Conservation (phyloP, 345 rosid species). For the Rhodamnia rubescens region DNA sequence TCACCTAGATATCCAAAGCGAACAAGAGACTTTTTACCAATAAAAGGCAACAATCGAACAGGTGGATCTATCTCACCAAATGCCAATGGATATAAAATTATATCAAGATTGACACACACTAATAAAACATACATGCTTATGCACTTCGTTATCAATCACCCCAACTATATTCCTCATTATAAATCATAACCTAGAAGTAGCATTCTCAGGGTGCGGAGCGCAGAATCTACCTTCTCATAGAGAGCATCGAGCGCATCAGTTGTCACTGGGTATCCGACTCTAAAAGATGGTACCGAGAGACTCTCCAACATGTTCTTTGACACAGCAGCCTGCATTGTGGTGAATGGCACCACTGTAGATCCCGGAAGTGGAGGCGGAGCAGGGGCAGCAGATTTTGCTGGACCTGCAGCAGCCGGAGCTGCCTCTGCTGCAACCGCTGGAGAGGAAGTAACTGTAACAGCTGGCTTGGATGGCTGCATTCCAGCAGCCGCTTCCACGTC, state of each 20-base stretch:
- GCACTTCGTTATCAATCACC: background rate
- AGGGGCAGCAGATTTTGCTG: background rate
- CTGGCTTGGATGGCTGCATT: constrained; percentile 41
- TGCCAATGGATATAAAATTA: background rate
- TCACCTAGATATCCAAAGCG: constrained; percentile 30
- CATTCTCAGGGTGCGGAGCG: background rate
- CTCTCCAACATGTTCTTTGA: constrained; percentile 84
- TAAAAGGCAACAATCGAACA: background rate
- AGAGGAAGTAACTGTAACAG: constrained; percentile 14
- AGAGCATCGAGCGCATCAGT: constrained; percentile 83
- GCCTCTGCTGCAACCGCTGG: constrained; percentile 12
- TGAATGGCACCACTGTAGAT: constrained; percentile 71
- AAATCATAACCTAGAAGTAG: background rate
- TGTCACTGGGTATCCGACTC: constrained; percentile 78
- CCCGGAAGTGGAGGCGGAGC: constrained; percentile 38
- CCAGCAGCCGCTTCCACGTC: constrained; percentile 82
- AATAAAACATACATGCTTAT: background rate
- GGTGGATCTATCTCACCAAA: background rate
- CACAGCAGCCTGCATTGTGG: constrained; percentile 80
- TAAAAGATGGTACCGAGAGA: constrained; percentile 79
- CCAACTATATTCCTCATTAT: background rate
- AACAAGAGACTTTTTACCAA: background rate
- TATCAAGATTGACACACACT: background rate
- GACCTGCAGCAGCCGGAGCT: constrained; percentile 12
- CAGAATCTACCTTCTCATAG: constrained; percentile 57